Percentiles rank a stretch among this genome's conserved stretches.
phyloP scores from a whole-genome alignment of 495 filamentous ascomycete genomes.

The Thermothielavioides terrestris region DNA sequence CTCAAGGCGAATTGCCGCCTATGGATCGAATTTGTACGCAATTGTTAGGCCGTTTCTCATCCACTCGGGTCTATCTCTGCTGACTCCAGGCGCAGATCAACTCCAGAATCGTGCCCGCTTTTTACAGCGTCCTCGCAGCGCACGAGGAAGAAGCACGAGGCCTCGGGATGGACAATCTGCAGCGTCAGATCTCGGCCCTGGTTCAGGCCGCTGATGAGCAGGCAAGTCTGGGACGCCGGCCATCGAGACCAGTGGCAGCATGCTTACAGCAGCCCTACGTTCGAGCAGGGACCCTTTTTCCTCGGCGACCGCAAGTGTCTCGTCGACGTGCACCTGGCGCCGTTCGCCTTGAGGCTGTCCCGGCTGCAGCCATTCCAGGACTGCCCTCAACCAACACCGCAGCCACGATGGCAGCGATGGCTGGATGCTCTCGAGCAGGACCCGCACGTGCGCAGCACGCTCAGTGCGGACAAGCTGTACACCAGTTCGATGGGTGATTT shows the following conservation, averaged over 20 bases:
- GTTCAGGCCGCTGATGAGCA: slow-evolving; percentile 49
- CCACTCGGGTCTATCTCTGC: slow-evolving; percentile 6
- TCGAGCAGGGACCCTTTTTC: slow-evolving; percentile 71
- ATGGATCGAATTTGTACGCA: slow-evolving; percentile 77
- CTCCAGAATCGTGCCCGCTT: slow-evolving; percentile 68
- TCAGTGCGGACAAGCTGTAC: slow-evolving; percentile 66
- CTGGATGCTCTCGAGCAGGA: slow-evolving; percentile 72
- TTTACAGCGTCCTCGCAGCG: slow-evolving; percentile 69
- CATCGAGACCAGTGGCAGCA: not conserved
- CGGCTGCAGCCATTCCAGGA: slow-evolving; percentile 71
- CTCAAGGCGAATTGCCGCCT: slow-evolving; percentile 69
- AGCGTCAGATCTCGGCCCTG: slow-evolving; percentile 59
- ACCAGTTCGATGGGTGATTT: slow-evolving; percentile 59
- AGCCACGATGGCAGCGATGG: slow-evolving; percentile 68
- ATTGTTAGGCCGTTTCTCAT: not conserved
- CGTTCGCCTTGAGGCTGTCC: slow-evolving; percentile 71
- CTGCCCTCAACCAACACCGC: slow-evolving; percentile 65
- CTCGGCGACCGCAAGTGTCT: slow-evolving; percentile 62
- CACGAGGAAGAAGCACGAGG: slow-evolving; percentile 58
- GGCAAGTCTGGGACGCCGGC: slow-evolving; percentile 2
- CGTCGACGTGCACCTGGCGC: slow-evolving; percentile 82
- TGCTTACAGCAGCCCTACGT: slow-evolving; percentile 4
- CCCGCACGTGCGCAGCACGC: slow-evolving; percentile 66
- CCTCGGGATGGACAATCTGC: slow-evolving; percentile 55
- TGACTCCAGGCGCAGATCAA: slow-evolving; percentile 53